phyloP scores from a whole-genome alignment of 441 rosid genomes.

The Dalechampia spathulata region DNA sequence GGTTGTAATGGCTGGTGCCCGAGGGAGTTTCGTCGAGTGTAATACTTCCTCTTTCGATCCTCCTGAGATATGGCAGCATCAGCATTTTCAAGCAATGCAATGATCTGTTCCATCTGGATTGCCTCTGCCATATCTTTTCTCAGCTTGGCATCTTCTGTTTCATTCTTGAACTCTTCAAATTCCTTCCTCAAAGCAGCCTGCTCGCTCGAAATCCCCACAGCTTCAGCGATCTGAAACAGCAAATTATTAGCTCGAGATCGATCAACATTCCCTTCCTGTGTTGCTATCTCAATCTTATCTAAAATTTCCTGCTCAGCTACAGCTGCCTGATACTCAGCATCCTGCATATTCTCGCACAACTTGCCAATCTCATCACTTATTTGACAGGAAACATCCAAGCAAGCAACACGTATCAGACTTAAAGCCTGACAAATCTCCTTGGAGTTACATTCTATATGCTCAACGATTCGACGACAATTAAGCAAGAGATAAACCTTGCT shows the following conservation, averaged over 20 bases:
- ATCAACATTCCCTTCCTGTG: constrained; percentile 15
- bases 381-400: not conserved
- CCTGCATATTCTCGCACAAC: constrained; percentile 24
- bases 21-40: constrained; percentile 13
- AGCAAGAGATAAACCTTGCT: constrained; percentile 4
- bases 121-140: constrained; percentile 21
- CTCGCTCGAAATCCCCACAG: constrained; percentile 16
- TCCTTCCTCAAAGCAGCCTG: constrained; percentile 17
- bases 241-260: constrained; percentile 22
- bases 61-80: not conserved
- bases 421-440: constrained; percentile 6
- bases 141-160: constrained; percentile 14
- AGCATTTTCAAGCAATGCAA: constrained; percentile 22
- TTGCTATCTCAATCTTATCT: constrained; percentile 20
- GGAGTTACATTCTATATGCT: not conserved
- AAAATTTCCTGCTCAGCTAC: constrained; percentile 20
- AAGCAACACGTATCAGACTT: not conserved
- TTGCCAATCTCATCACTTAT: constrained; percentile 16
- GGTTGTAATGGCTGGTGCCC: constrained; percentile 27
- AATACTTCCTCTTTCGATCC: constrained; percentile 20
- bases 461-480: not conserved
- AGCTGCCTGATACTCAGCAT: constrained; percentile 14
- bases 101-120: constrained; percentile 25
- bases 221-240: constrained; percentile 21
- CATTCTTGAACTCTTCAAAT: constrained; percentile 26